phyloP scores from a whole-genome alignment of 148 eudicot species.

The Spergularia bocconei region DNA sequence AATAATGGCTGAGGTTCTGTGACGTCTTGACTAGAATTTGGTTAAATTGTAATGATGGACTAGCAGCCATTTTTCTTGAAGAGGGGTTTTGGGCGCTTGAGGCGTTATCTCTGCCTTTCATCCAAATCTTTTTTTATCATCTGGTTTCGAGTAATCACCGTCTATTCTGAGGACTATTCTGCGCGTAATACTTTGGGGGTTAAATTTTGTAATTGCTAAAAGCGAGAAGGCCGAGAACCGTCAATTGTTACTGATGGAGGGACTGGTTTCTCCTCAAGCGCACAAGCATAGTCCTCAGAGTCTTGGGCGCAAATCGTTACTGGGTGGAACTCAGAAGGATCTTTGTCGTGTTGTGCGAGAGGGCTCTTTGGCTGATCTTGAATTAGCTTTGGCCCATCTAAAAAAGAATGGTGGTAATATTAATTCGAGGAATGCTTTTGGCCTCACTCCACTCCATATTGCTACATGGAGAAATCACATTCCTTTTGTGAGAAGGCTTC shows the following conservation, averaged over 20 bases:
- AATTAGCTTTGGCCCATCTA: constrained; percentile 56
- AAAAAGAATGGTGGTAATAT: constrained; percentile 86
- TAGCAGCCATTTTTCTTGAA: constrained; percentile 9
- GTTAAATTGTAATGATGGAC: background rate
- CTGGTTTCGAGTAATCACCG: background rate
- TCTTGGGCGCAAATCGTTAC: constrained; percentile 45
- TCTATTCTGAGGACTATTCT: background rate
- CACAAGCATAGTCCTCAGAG: constrained; percentile 53
- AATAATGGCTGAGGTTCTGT: constrained; percentile 23
- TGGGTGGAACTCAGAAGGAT: constrained; percentile 55
- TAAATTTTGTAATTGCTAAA: background rate
- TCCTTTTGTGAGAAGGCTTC: constrained; percentile 84
- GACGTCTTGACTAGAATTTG: background rate
- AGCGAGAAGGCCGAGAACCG: background rate
- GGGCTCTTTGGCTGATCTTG: constrained; percentile 76
- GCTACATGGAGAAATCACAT: constrained; percentile 98
- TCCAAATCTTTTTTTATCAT: background rate
- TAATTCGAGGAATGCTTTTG: constrained; percentile 71
- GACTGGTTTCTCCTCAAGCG: constrained; percentile 45
- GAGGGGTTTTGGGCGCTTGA: constrained; percentile 10
- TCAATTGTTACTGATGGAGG: constrained; percentile 44
- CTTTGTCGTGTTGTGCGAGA: constrained; percentile 58
- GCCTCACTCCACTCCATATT: constrained; percentile 87
- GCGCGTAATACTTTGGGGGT: background rate
- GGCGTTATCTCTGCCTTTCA: constrained; percentile 1